Conservation (phyloP, 2,329 filamentous ascomycete genomes). For the Dactylellina sp. region DNA sequence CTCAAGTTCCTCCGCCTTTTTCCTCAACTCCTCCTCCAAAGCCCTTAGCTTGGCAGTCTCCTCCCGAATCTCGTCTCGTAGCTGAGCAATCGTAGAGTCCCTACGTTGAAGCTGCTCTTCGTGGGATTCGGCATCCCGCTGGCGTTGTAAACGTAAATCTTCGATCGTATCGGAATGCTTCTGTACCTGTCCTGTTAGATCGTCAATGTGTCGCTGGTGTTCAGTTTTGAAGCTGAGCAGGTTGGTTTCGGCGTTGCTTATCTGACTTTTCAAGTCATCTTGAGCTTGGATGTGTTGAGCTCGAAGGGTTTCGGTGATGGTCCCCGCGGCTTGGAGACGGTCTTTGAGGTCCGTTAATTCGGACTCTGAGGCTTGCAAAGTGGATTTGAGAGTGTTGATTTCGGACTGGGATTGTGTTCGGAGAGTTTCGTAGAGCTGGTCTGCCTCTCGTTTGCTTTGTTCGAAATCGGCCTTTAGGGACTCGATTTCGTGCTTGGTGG, state of each 20-base stretch:
- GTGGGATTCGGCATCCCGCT: slow-evolving; percentile 37
- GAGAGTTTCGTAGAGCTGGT: slow-evolving; percentile 26
- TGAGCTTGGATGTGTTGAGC: slow-evolving; percentile 39
- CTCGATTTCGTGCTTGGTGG: slow-evolving; percentile 42
- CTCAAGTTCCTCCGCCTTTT: slow-evolving; percentile 40
- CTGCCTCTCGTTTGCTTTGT: slow-evolving; percentile 38
- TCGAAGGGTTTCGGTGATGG: slow-evolving; percentile 34
- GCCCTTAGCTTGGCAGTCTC: slow-evolving; percentile 41
- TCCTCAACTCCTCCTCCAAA: slow-evolving; percentile 35
- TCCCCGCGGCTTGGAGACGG: slow-evolving; percentile 34
- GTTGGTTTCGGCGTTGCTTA: slow-evolving; percentile 42
- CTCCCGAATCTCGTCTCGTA: slow-evolving; percentile 28
- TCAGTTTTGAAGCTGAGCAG: slow-evolving; percentile 34
- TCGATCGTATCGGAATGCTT: slow-evolving; percentile 31
- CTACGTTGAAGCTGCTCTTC: slow-evolving; percentile 28
- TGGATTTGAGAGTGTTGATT: slow-evolving; percentile 35
- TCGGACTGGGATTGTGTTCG: slow-evolving; percentile 25
- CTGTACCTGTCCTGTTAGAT: slow-evolving; percentile 43
- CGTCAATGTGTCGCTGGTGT: slow-evolving; percentile 41
- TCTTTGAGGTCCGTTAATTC: slow-evolving; percentile 30
- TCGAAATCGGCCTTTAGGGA: slow-evolving; percentile 44
- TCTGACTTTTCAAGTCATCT: slow-evolving; percentile 50
- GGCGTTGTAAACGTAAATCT: slow-evolving; percentile 20
- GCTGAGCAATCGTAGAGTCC: slow-evolving; percentile 23
- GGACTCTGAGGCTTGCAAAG: slow-evolving; percentile 10